A percentile compares a stretch with the other conserved stretches of the same genome.
Evolutionary conservation across 2,329 filamentous ascomycete species (phyloP).

Genomic region (Rhexocercosporidium sp.): DNA sequence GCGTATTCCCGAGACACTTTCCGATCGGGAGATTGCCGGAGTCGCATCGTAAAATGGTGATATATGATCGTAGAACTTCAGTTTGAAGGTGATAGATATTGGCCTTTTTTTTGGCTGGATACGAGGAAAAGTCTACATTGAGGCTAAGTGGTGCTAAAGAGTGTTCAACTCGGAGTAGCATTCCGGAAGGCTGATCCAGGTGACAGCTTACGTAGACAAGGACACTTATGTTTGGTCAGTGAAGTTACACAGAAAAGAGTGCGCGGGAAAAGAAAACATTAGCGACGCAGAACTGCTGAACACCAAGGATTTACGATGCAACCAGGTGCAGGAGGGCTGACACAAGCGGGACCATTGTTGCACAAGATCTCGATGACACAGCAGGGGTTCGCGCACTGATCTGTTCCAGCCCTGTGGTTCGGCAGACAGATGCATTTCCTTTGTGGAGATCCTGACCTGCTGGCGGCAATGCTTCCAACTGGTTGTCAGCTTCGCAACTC

Average conservation of each 20-base stretch:
- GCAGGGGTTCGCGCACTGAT: not conserved
- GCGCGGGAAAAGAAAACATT: not conserved
- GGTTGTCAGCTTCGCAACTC: not conserved
- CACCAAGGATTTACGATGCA: too few species aligned
- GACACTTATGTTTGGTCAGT: not conserved
- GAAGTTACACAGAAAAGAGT: not conserved
- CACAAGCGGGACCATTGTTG: not conserved
- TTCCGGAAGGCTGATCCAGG: not conserved
- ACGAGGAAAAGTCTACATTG: not conserved
- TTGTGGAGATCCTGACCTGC: not conserved
- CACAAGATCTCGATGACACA: not conserved
- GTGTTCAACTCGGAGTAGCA: not conserved
- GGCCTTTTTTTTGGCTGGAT: not conserved
- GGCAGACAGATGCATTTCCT: not conserved
- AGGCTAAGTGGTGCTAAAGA: not conserved
- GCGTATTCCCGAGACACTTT: not conserved
- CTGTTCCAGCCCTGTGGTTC: slow-evolving; percentile 6
- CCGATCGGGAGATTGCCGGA: not conserved
- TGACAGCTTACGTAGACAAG: not conserved
- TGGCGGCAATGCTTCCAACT: not conserved
- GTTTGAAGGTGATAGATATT: not conserved
- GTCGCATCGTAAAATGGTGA: not conserved
- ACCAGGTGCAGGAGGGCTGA: too few species aligned
- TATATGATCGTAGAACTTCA: slow-evolving; percentile 1
- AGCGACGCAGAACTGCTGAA: not conserved